Percentiles rank a stretch among this genome's conserved stretches.
Conservation (phyloP, 2,329 filamentous ascomycete species). For the Fusarium sarcochroum region DNA sequence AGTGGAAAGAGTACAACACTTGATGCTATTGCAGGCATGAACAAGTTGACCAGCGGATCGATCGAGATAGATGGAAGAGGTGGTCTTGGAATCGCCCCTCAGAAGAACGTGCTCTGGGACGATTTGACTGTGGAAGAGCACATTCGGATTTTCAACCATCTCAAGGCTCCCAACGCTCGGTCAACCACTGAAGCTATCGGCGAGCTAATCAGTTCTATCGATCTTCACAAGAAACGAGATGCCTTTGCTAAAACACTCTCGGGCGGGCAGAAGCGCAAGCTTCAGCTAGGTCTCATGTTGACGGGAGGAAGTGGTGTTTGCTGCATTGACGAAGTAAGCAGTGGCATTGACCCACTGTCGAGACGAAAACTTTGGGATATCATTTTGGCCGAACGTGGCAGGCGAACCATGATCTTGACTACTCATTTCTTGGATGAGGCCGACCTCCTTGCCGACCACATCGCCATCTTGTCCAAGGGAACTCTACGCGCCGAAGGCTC, state of each 20-base stretch:
- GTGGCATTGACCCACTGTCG: constrained; percentile 88
- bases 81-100: constrained; percentile 88
- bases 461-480: constrained; percentile 89
- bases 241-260: constrained; percentile 84
- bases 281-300: constrained; percentile 95
- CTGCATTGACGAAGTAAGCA: constrained; percentile 92
- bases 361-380: constrained; percentile 96
- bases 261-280: constrained; percentile 91
- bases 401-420: constrained; percentile 86
- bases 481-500: constrained; percentile 85
- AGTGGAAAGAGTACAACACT: constrained; percentile 92
- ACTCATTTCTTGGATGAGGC: constrained; percentile 97
- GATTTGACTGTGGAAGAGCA: constrained; percentile 89
- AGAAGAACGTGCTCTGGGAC: constrained; percentile 96
- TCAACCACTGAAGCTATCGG: constrained; percentile 72
- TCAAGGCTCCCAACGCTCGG: constrained; percentile 75
- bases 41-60: constrained; percentile 79
- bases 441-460: constrained; percentile 89
- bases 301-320: constrained; percentile 90
- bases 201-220: constrained; percentile 77
- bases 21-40: constrained; percentile 87
- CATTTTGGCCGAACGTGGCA: constrained; percentile 84
- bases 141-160: constrained; percentile 83
- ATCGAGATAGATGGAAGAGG: constrained; percentile 85
- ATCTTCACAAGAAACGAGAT: constrained; percentile 80